phyloP scores from a whole-genome alignment of 2,329 filamentous ascomycete genomes.

The Botrytis sinoallii region DNA sequence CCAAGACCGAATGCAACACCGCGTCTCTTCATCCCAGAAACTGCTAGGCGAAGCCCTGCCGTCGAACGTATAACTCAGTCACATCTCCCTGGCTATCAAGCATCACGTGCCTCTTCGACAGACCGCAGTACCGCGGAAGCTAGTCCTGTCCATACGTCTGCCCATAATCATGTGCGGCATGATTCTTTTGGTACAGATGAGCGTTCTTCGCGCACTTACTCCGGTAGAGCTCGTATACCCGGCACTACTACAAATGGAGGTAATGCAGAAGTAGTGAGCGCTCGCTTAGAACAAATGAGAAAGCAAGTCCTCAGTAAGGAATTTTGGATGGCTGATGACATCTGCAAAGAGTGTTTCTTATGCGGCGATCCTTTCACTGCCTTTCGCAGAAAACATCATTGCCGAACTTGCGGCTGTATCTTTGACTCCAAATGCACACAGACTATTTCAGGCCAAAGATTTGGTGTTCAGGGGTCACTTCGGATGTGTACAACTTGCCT shows the following conservation, averaged over 20 bases:
- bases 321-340: slow-evolving; percentile 99
- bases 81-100: slow-evolving; percentile 45
- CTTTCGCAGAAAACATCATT: slow-evolving; percentile 95
- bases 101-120: slow-evolving; percentile 57
- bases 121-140: slow-evolving; percentile 56
- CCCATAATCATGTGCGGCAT: slow-evolving; percentile 56
- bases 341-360: slow-evolving; percentile 93
- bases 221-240: slow-evolving; percentile 50
- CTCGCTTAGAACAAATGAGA: slow-evolving; percentile 67
- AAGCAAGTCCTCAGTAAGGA: slow-evolving; percentile 89
- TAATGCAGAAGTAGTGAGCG: slow-evolving; percentile 56
- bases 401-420: slow-evolving; percentile 93
- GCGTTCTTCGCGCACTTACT: slow-evolving; percentile 40
- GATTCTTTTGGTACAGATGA: slow-evolving; percentile 52
- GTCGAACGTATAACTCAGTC: slow-evolving; percentile 43
- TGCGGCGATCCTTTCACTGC: slow-evolving; percentile 89
- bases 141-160: slow-evolving; percentile 56
- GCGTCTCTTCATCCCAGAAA: slow-evolving; percentile 27
- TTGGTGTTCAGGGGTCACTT: slow-evolving; percentile 80
- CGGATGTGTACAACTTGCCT: slow-evolving; percentile 93
- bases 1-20: slow-evolving; percentile 34
- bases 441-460: slow-evolving; percentile 81
- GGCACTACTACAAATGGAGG: slow-evolving; percentile 56
- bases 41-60: slow-evolving; percentile 38
- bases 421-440: slow-evolving; percentile 96